phyloP scores from a whole-genome alignment of 2,329 filamentous ascomycete genomes.

The Colletotrichum tropicale region DNA sequence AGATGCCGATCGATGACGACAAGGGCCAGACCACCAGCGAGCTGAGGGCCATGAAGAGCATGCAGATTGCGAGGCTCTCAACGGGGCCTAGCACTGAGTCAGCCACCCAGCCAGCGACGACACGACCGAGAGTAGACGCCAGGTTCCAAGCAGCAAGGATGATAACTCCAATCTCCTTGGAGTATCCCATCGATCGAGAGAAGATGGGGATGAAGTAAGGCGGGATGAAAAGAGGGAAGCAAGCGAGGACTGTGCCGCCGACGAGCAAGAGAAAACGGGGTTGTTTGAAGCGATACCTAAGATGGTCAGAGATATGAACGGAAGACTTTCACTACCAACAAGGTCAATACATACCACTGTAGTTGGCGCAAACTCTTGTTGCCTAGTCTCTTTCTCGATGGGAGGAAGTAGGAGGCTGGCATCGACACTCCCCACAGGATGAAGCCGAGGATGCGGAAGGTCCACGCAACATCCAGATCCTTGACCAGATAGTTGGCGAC shows the following conservation, averaged over 20 bases:
- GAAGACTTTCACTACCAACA: rapidly evolving
- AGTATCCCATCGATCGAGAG: conserved; percentile 25
- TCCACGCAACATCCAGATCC: conserved; percentile 28
- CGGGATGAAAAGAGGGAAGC: conserved; percentile 30
- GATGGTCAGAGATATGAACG: neutral
- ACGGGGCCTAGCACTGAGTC: conserved; percentile 29
- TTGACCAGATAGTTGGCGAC: conserved; percentile 24
- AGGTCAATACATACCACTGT: conserved; percentile 24
- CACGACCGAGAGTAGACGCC: conserved; percentile 28
- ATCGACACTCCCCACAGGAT: conserved; percentile 31
- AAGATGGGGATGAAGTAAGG: conserved; percentile 33
- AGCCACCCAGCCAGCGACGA: conserved; percentile 28
- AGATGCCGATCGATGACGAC: conserved; percentile 24
- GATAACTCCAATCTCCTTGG: conserved; percentile 23
- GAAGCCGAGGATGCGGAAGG: conserved; percentile 29
- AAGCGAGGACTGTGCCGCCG: conserved; percentile 24
- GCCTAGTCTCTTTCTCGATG: neutral
- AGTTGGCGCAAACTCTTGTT: conserved; percentile 12
- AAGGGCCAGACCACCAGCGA: conserved; percentile 29
- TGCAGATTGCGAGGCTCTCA: conserved; percentile 28
- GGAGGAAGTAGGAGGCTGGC: conserved; percentile 27
- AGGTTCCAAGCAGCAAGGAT: conserved; percentile 30
- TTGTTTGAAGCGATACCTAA: conserved; percentile 29
- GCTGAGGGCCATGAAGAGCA: conserved; percentile 28
- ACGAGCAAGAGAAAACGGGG: conserved; percentile 26